Evolutionary conservation across 352 stramenopile species (phyloP), one percentile per base, ranked within the genome.

Genomic region (Phytophthora parvispora): DNA sequence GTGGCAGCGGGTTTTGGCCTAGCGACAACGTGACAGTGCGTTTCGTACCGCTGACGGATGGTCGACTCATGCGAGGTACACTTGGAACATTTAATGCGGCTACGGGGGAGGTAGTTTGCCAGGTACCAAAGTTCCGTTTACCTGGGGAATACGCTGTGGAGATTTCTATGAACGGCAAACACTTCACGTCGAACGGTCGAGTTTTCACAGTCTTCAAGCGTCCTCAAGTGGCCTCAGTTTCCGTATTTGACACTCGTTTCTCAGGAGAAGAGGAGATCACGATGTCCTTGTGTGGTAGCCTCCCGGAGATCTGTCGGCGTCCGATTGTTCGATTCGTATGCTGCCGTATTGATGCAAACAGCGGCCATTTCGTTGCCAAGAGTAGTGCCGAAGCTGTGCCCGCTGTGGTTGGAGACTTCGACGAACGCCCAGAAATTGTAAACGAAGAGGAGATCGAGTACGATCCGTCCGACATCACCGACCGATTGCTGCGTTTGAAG

Each of bases 121-220:
- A 77, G 28, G 75, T 91, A 4, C 89, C 91, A 0, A 84, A 77
- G 53, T 96, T 97, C 51, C 78, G 69, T 18, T 61, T 87, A 4
- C 52, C 87, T 4, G 82, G 88, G 7, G 76, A 85, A 18, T 95
- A 91, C 64, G 67, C 73, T 2, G 79, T 92, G 13, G 83, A 96
- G 60, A 78, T 97, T 15, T 86, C 90, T 2, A 92, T 92, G 73
- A 90, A 96, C 29, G 88, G 90, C 22, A 90, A 87, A 53, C 75
- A 93, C 56, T 97, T 96, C 53, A 95, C 83, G 0, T 75, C 70
- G 0, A 88, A 92, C 40, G 76, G 84, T 6, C 64, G 77, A 22
- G 42, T 83, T 24, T 92, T 94, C 43, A 83, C 83, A 2, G 81
- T 79, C 4, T 92, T 86, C 55, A 82, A 82, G 25, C 75, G 75